phyloP scores from a whole-genome alignment of 1,284 basidiomycete genomes.

The Naganishia sp. region DNA sequence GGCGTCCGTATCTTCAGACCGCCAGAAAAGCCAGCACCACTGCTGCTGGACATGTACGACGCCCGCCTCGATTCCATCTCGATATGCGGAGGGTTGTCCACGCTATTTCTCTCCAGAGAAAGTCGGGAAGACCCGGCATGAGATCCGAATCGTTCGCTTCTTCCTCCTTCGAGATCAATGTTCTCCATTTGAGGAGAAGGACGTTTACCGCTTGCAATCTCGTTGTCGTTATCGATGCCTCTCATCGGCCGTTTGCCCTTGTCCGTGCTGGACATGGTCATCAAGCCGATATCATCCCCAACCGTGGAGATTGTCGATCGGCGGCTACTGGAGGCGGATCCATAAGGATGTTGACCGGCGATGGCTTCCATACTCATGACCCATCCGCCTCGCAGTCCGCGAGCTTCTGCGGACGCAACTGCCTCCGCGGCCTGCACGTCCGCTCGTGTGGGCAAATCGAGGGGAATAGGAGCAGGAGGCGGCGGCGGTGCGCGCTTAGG shows the following conservation, averaged over 20 bases:
- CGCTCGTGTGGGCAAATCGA: slow-evolving; percentile 54
- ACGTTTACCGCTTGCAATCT: background rate
- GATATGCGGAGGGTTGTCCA: slow-evolving; percentile 10
- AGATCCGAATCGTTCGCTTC: slow-evolving; percentile 26
- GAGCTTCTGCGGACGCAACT: slow-evolving; percentile 49
- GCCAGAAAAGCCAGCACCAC: slow-evolving; percentile 1
- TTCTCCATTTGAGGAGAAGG: slow-evolving; percentile 49
- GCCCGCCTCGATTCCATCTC: slow-evolving; percentile 6
- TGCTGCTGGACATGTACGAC: background rate
- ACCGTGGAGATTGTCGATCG: slow-evolving; percentile 25
- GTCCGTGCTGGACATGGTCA: slow-evolving; percentile 4
- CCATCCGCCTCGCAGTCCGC: slow-evolving; percentile 54
- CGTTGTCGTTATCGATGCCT: background rate
- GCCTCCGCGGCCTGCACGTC: slow-evolving; percentile 55
- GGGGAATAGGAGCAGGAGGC: slow-evolving; percentile 42
- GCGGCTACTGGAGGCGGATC: slow-evolving; percentile 6
- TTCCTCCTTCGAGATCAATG: slow-evolving; percentile 54
- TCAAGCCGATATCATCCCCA: slow-evolving; percentile 22
- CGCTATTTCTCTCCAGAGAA: slow-evolving; percentile 10
- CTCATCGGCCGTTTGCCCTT: slow-evolving; percentile 17
- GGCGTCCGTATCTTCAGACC: slow-evolving; percentile 16
- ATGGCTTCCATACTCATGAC: slow-evolving; percentile 44
- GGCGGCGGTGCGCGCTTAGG: slow-evolving; percentile 12
- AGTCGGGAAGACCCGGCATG: slow-evolving; percentile 6
- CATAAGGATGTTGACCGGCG: slow-evolving; percentile 8